Conservation (phyloP, 2,329 filamentous ascomycete species). For the Alternaria metachromatica region DNA sequence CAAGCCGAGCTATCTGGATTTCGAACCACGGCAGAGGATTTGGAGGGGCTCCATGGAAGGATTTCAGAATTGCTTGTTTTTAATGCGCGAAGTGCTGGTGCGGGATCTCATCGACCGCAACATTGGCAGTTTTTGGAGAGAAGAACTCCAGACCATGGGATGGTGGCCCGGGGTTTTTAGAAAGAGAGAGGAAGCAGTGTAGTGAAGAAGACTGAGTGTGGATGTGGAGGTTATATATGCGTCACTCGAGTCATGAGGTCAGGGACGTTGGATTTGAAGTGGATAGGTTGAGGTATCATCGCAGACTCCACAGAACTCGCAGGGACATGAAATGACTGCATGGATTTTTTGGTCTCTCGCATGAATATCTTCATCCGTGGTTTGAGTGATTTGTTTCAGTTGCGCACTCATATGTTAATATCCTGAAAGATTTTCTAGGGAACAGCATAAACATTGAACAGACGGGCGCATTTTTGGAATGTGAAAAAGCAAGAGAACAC, state of each 20-base stretch:
- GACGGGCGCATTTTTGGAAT: too few relatives aligned
- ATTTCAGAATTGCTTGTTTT: not conserved
- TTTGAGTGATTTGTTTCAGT: not conserved
- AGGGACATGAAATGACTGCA: not conserved
- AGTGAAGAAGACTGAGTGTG: not conserved
- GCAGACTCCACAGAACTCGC: not conserved
- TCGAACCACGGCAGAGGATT: not conserved
- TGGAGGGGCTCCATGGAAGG: fast-evolving
- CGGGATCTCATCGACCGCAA: not conserved
- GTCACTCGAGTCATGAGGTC: not conserved
- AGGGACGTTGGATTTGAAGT: not conserved
- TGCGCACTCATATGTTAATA: too few relatives aligned
- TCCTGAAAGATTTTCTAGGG: too few relatives aligned
- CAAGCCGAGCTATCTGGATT: not conserved
- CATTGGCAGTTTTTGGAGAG: not conserved
- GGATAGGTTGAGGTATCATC: fast-evolving
- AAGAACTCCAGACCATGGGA: not conserved
- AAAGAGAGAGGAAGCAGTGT: not conserved
- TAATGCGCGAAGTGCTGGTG: not conserved
- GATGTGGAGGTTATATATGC: not conserved
- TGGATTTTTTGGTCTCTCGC: not conserved
- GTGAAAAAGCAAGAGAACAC: too few relatives aligned
- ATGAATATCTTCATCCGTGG: fast-evolving
- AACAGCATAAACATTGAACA: too few relatives aligned
- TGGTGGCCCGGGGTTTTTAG: too few relatives aligned